Conservation (phyloP, 495 filamentous ascomycete genomes). For the Rusavskia elegans region DNA sequence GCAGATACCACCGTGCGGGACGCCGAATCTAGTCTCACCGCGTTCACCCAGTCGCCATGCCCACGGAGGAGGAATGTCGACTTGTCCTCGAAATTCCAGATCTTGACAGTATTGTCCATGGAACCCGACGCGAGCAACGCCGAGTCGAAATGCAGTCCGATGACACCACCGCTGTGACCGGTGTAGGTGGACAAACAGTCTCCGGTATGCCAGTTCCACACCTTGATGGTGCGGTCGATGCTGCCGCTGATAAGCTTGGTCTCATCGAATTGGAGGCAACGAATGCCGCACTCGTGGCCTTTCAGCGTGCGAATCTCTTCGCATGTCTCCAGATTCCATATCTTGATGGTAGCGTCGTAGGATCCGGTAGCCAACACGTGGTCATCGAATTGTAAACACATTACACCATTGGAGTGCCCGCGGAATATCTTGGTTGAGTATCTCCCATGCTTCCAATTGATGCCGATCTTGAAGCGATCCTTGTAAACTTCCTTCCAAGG, state of each 20-base stretch:
- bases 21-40: slow-evolving; percentile 62
- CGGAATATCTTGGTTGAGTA: slow-evolving; percentile 67
- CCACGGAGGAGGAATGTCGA: slow-evolving; percentile 63
- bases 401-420: slow-evolving; percentile 88
- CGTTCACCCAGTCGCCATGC: slow-evolving; percentile 90
- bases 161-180: slow-evolving; percentile 64
- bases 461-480: slow-evolving; percentile 75
- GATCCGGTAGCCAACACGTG: slow-evolving; percentile 86
- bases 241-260: slow-evolving; percentile 75
- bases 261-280: slow-evolving; percentile 86
- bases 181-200: slow-evolving; percentile 67
- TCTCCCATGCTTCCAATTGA: slow-evolving; percentile 90
- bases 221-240: slow-evolving; percentile 63
- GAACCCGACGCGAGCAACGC: slow-evolving; percentile 76
- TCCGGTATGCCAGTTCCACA: slow-evolving; percentile 96
- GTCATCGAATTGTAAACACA: slow-evolving; percentile 91
- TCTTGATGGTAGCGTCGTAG: slow-evolving; percentile 86
- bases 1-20: slow-evolving; percentile 82
- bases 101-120: slow-evolving; percentile 74
- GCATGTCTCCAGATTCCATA: slow-evolving; percentile 86
- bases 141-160: slow-evolving; percentile 71
- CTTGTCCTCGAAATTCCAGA: slow-evolving; percentile 84
- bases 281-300: slow-evolving; percentile 69
- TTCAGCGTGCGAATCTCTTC: slow-evolving; percentile 66
- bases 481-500: slow-evolving; percentile 93